Base-by-base conservation (phyloP, 179 eudicot species). In the Monotropa hypopitys region DNA sequence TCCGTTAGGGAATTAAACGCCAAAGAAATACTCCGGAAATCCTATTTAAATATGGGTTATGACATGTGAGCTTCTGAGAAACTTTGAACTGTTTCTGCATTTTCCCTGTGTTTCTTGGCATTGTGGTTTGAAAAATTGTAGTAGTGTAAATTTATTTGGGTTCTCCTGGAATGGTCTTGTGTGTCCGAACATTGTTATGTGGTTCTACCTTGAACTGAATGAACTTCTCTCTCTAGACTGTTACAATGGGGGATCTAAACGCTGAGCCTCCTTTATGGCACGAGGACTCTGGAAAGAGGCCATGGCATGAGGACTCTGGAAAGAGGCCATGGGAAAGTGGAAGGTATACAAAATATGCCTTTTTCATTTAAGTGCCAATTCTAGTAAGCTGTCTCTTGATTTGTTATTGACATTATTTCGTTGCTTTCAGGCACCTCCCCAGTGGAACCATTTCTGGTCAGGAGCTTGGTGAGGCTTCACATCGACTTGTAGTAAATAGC, bases 391-490 rank as follows among this genome's bases (percentile, higher is more conserved):
- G 20, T 61, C 67, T 61, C 4, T 61, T 61, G 16, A 13, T 61
- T 28, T 61, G 38, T 28, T 61, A 61, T 12, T 28, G 38, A 61
- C 38, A 7, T 61, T 12, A 43, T 45, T 38, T 47, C 43, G 4
- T 30, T 76, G 23, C 10, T 54, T 40, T 78, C 80, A 87, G 96
- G 88, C 85, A 81, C 16, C 83, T 83, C 23, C 84, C 86, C 5
- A 85, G 82, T 35, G 92, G 93, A 69, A 71, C 86, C 70, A 78
- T 86, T 75, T 85, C 95, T 59, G 98, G 99, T n/a, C 84, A 85
- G 61, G 95, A 88, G 79, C 93, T 95, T 32, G 97, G 93, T 7
- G 91, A 89, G 63, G 99, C 95, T 43, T 97, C 99, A 51, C 97
- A 89, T 83, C 89, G 98, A 38, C 86, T 93, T 49, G 91, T 95